Conservation (phyloP, 1,284 basidiomycete species). For the Trametes versicolor region DNA sequence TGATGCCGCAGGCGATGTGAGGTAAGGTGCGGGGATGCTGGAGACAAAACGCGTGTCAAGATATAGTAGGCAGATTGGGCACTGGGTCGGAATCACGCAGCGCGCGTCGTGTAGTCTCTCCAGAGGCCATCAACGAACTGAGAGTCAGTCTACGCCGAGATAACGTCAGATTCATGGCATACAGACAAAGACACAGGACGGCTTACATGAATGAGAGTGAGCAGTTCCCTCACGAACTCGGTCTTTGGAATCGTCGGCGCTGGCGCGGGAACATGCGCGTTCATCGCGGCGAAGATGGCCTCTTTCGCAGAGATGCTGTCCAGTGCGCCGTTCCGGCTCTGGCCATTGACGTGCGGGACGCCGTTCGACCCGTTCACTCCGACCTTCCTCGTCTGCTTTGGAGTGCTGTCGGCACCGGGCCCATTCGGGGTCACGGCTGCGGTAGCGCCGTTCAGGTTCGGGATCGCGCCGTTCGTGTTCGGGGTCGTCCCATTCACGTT, state of each 20-base stretch:
- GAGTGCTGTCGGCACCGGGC: not conserved
- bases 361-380: slow-evolving; percentile 8
- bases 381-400: slow-evolving; percentile 22
- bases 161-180: not conserved
- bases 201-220: slow-evolving; percentile 72
- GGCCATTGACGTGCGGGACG: slow-evolving; percentile 18
- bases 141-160: slow-evolving; percentile 34
- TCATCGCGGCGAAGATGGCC: slow-evolving; percentile 44
- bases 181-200: slow-evolving; percentile 43
- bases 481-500: too few relatives aligned
- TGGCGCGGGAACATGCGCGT: slow-evolving; percentile 26
- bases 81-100: not conserved
- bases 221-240: slow-evolving; percentile 73
- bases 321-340: slow-evolving; percentile 21
- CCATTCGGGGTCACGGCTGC: too few relatives aligned
- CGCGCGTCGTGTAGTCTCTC: slow-evolving; percentile 32
- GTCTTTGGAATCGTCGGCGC: slow-evolving; percentile 54
- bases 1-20: not conserved
- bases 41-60: not conserved
- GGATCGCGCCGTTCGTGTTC: too few relatives aligned
- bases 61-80: not conserved
- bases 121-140: slow-evolving; percentile 40
- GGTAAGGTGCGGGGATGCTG: not conserved
- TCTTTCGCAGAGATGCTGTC: slow-evolving; percentile 37
- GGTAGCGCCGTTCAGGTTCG: too few relatives aligned